phyloP scores from a whole-genome alignment of 116 monocot genomes.

The Posidonia oceanica region DNA sequence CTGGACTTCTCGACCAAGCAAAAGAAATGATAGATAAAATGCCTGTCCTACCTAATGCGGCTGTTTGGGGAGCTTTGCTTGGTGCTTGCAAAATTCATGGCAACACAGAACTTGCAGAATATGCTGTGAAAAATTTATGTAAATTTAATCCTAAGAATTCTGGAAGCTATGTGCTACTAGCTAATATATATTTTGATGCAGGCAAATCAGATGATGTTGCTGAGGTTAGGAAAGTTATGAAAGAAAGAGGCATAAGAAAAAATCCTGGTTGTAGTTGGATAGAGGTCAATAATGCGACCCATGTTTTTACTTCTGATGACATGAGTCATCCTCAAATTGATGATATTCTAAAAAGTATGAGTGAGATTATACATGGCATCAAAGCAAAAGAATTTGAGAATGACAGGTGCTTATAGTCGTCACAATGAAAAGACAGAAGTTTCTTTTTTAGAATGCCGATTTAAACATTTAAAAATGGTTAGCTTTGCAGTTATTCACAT shows the following conservation, averaged over 20 bases:
- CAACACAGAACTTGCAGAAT: constrained; percentile 52
- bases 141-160: constrained; percentile 58
- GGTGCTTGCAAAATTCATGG: constrained; percentile 66
- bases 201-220: constrained; percentile 52
- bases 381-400: constrained; percentile 21
- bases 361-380: constrained; percentile 38
- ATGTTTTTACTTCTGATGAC: constrained; percentile 76
- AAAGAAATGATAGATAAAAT: constrained; percentile 57
- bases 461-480: too few relatives aligned
- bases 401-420: too few relatives aligned
- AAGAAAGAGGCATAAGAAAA: constrained; percentile 63
- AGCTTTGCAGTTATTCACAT: too few relatives aligned
- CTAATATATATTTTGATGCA: constrained; percentile 58
- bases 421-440: too few relatives aligned
- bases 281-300: constrained; percentile 52
- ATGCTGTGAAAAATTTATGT: constrained; percentile 39
- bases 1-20: constrained; percentile 58
- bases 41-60: constrained; percentile 47
- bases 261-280: constrained; percentile 92
- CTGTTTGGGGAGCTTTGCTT: constrained; percentile 84
- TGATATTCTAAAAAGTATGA: constrained; percentile 27
- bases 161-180: constrained; percentile 64
- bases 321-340: constrained; percentile 42
- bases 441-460: too few relatives aligned
- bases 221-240: constrained; percentile 65